A percentile compares a stretch with the other conserved stretches of the same genome.
These are phyloP conservation scores for Eucalyptus melliodora DNA, from an alignment of 345 rosid species.

Conservation along the genomic window DNA sequence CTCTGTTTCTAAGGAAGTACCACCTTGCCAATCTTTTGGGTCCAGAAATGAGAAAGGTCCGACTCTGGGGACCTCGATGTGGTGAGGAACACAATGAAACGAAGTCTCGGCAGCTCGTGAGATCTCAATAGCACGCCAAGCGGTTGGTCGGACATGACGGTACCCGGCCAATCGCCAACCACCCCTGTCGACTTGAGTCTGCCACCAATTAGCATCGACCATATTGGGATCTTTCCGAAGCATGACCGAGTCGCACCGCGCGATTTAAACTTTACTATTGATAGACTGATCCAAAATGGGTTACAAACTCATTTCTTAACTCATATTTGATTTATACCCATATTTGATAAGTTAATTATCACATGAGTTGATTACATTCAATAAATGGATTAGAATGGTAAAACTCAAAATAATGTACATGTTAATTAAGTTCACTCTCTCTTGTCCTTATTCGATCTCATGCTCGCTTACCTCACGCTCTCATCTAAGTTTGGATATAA, in stretches of 20 bases:
- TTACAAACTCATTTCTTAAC: too few relatives aligned
- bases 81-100: not conserved
- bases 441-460: too few relatives aligned
- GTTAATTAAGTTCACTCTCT: too few relatives aligned
- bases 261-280: too few relatives aligned
- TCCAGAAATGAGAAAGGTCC: not conserved
- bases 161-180: not conserved
- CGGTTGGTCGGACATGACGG: not conserved
- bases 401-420: too few relatives aligned
- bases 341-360: too few relatives aligned
- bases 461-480: too few relatives aligned
- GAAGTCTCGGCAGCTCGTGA: not conserved
- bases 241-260: fast-evolving
- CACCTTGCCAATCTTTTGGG: not conserved
- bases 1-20: not conserved
- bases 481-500: too few relatives aligned
- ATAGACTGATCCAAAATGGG: too few relatives aligned
- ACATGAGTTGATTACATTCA: too few relatives aligned
- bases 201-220: fast-evolving
- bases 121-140: not conserved
- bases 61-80: not conserved
- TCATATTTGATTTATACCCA: too few relatives aligned
- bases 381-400: too few relatives aligned
- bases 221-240: not conserved
- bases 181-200: not conserved